Evolutionary conservation across 148 eudicot species (phyloP), one percentile per base, ranked within the genome.

Genomic region (Rhododendron ferrugineum): DNA sequence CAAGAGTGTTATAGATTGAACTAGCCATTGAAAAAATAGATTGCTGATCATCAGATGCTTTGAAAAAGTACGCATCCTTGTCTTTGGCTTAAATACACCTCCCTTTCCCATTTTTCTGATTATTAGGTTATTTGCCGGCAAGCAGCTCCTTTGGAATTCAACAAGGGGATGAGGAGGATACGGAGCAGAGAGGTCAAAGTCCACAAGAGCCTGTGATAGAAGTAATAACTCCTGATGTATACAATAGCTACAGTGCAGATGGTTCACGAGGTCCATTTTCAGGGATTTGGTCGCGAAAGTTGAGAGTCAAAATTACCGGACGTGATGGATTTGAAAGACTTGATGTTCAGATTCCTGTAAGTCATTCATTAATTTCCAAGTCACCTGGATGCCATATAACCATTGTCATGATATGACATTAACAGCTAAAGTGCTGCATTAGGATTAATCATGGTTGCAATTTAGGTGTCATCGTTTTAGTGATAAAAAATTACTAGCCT

Each of bases 301-400:
- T 96, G 87, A 93, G 99, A 90, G 90, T 96, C 83, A 95, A 86
- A 89, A 95, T 96, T 40, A 95, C 94, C 28, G 96, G 98, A 84
- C 89, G 89, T 78, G 95, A 96, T 89, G 98, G 98, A 82, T 84
- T 87, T 89, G 97, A 95, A 91, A 96, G 92, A 82, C 98, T 95
- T 73, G 98, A 96, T 85, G 91, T 95, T 77, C 89, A 93, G 56
- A 92, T 96, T 85, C 99, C 99, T 79, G 99, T 96, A 91, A 92
- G 98, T 90, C 82, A 84, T 81, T 36, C 11, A 8, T 47, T 66
- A 32, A 6, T 75, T 82, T 82, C 74, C 14, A 58, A n/a, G 10
- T 46, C 10, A 66, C 66, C 78, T 40, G 37, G 20, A 64, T 85
- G 80, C 13, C 58, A 49, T 85, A 49, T 44, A 30, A 81, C 49